These are phyloP conservation scores for Margaritispora aquatica DNA, from an alignment of 495 filamentous ascomycete genomes.

Conservation along the genomic window DNA sequence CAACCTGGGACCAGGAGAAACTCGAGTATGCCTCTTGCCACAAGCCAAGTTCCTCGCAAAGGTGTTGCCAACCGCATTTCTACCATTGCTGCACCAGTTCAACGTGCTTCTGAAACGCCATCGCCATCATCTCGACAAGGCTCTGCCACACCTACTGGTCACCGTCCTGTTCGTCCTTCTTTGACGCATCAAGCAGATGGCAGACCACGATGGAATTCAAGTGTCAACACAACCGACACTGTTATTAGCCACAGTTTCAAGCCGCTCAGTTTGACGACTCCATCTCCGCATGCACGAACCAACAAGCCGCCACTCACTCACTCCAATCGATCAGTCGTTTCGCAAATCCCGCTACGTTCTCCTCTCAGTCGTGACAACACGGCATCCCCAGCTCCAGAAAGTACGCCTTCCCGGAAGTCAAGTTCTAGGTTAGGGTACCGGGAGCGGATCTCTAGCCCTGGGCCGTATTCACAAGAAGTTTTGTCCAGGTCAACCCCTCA, in stretches of 20 bases:
- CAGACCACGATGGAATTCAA: constrained; percentile 76
- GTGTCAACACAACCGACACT: constrained; percentile 62
- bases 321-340: constrained; percentile 24
- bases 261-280: constrained; percentile 49
- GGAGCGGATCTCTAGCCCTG: constrained; percentile 38
- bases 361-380: constrained; percentile 35
- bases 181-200: constrained; percentile 33
- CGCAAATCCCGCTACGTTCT: constrained; percentile 37
- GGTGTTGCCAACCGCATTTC: constrained; percentile 26
- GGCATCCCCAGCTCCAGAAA: constrained; percentile 32
- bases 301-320: constrained; percentile 15
- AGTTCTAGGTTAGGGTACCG: constrained; percentile 41
- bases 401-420: constrained; percentile 25
- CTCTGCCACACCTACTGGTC: constrained; percentile 51
- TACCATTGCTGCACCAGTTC: constrained; percentile 31
- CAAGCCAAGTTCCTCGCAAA: constrained; percentile 15
- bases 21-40: constrained; percentile 8
- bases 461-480: constrained; percentile 27
- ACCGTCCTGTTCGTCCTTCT: constrained; percentile 38
- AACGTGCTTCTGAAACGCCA: constrained; percentile 34
- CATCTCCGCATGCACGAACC: constrained; percentile 53
- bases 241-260: constrained; percentile 66
- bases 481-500: constrained; percentile 25
- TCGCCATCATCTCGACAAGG: constrained; percentile 38
- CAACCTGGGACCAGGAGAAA: constrained; percentile 27